Base-by-base conservation (phyloP, 352 stramenopile genomes). In the Globisporangium nunn region DNA sequence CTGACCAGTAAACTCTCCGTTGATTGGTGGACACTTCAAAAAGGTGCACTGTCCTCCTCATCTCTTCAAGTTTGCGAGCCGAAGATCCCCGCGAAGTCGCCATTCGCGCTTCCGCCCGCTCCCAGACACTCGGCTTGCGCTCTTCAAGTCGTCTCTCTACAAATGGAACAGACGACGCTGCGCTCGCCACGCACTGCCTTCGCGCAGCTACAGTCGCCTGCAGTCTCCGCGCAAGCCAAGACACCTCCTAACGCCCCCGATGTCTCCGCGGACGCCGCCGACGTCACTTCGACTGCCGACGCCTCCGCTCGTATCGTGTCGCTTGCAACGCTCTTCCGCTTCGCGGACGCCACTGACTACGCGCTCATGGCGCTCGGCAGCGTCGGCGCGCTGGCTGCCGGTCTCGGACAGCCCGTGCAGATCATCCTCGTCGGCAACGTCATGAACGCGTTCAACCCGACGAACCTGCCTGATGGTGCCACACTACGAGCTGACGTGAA, bases 371-470 rank as follows among this genome's bases (percentile, higher is more conserved):
- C 61, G 6, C 41, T 78, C 2, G 81, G 81, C 41, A 71, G 75
- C 0, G 11, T 87, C 5, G 67, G 65, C 0, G 74, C 74, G 2
- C 52, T 88, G 4, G 55, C 61, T 2, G 63, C 70, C 3, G 82
- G 82, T 4, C 23, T 85, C 41, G 66, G 68, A 23, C 74, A 88
- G 55, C 82, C 80, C 7, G 62, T 91, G 11, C 78, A 89, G 58
- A 85, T 88, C 50, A 59, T 91, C 31, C 69, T 92, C 37, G 75
- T 92, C 57, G 80, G 80, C 10, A 76, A 89, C 55, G 68, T 86
- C 29, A 63, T 90, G 49, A 87, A 90, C 62, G 70, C 78, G 8
- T 88, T 90, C 51, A 88, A 88, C 52, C 78, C 81, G 7, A 41
- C 55, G 2, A 44, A 70, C 30, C 75, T 52, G 12, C 56, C 49